Base-by-base conservation (phyloP, 257 asterid species). In the Thymus quinquecostatus region DNA sequence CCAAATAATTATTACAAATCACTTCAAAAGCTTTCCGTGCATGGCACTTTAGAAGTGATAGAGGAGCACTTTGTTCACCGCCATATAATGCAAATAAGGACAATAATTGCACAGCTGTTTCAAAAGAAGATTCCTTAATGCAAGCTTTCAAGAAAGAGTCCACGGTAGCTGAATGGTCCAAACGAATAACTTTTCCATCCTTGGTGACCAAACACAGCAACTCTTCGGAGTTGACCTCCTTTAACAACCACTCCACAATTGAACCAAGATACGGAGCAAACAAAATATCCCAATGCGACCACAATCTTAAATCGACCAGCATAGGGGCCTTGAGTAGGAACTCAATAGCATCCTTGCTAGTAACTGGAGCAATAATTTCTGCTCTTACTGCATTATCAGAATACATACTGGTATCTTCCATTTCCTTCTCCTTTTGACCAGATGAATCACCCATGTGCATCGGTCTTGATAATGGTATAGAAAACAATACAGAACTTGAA, bases 221-320 rank as follows among this genome's bases (percentile, higher is more conserved):
- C 57, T 92, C 97, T 76, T 84, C 82, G 65, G 72, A 40, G 65
- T 87, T 92, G 70, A 83, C 92, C 77, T 89, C 97, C 72, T 86
- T 89, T 73, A 92, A 78, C 84, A 92, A 79, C 98, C 98, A 95
- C 77, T 72, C 87, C 81, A 89, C 80, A 71, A 95, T 82, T 34
- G 97, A 80, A 77, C 99, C 99, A 74, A 95, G 95, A 65, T 94
- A 86, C 70, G 99, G 96, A 75, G 92, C 94, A 83, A 78, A 92
- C 53, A 82, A 40, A 70, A 78, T 72, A 79, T 88, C 99, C 99
- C 99, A 95, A 70, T 95, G 99, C 10, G 88, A 85, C 98, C 98
- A 95, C 66, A 84, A 65, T 60, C 71, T 78, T 77, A 95, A 72
- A 87, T 95, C 96, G 66, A 85, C 80, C 78, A 95, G 77, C 97